Conservation (phyloP, 208 protist species). For the Strigomonas culicis region DNA sequence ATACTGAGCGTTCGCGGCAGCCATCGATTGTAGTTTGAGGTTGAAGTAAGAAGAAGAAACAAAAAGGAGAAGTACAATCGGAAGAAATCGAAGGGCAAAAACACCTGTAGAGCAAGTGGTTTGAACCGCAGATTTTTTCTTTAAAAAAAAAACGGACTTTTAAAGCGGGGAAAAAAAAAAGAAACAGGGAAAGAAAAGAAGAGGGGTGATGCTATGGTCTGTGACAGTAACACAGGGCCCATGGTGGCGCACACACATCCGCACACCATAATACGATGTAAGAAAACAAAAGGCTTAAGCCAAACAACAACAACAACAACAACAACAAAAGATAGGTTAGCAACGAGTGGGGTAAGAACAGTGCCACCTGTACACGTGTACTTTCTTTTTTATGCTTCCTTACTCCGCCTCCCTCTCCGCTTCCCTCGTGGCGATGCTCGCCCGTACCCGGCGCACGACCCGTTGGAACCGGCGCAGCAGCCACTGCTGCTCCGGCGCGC, state of each 20-base stretch:
- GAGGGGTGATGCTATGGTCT: background rate
- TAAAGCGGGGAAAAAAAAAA: background rate
- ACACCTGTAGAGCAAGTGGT: background rate
- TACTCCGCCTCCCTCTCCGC: too few species aligned
- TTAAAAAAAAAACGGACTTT: background rate
- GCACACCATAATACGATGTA: background rate
- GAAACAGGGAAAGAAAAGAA: background rate
- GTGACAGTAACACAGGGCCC: background rate
- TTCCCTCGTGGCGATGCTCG: too few species aligned
- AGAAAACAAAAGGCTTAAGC: background rate
- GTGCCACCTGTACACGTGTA: too few species aligned
- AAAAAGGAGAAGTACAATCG: slow-evolving; percentile 5
- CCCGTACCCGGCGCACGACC: slow-evolving; percentile 18
- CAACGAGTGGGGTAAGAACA: too few species aligned
- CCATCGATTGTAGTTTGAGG: slow-evolving; percentile 28
- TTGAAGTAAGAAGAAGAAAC: slow-evolving; percentile 6
- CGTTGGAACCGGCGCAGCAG: slow-evolving; percentile 44
- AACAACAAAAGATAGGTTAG: too few species aligned
- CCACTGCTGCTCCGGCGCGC: slow-evolving; percentile 46
- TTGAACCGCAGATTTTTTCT: background rate
- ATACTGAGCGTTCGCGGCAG: slow-evolving; percentile 47
- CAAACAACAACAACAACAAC: too few species aligned
- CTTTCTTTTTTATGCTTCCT: background rate
- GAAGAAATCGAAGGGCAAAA: background rate
- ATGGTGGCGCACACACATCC: background rate